Evolutionary conservation across 2,329 filamentous ascomycete genomes (phyloP).

Genomic region (Colletotrichum tropicale): DNA sequence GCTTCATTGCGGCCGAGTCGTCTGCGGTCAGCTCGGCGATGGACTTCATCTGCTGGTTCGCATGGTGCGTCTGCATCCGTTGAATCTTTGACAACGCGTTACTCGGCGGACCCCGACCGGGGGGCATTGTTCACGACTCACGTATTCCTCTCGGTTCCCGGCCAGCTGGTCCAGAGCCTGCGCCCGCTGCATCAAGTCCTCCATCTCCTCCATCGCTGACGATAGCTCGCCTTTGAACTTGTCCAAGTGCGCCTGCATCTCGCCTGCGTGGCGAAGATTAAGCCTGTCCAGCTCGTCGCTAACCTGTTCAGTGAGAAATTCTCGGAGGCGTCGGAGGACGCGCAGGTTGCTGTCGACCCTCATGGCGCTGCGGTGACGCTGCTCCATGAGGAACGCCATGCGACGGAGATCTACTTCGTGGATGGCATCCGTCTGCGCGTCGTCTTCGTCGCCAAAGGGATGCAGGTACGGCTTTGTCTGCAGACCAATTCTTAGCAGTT

Average conservation of each 20-base stretch:
- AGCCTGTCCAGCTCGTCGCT: background rate
- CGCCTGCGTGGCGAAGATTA: background rate
- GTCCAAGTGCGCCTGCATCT: background rate
- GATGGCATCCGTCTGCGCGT: background rate
- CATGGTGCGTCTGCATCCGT: conserved; percentile 11
- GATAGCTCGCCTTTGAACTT: background rate
- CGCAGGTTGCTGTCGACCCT: background rate
- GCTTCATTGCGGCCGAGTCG: conserved; percentile 15
- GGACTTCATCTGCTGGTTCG: conserved; percentile 4
- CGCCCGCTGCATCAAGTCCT: background rate
- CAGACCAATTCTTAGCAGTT: background rate
- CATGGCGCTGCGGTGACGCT: background rate
- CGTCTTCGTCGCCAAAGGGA: background rate
- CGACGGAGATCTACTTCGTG: background rate
- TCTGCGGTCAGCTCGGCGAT: conserved; percentile 8
- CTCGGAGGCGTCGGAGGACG: background rate
- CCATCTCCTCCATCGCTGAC: background rate
- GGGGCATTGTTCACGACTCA: background rate
- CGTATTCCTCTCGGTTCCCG: conserved; percentile 12
- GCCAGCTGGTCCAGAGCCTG: conserved; percentile 6
- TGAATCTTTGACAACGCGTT: background rate
- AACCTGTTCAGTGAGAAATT: background rate
- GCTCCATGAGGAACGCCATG: conserved; percentile 10
- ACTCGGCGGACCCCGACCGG: background rate
- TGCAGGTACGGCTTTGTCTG: background rate